Base-by-base conservation (phyloP, 495 filamentous ascomycete genomes). In the Viridothelium virens region DNA sequence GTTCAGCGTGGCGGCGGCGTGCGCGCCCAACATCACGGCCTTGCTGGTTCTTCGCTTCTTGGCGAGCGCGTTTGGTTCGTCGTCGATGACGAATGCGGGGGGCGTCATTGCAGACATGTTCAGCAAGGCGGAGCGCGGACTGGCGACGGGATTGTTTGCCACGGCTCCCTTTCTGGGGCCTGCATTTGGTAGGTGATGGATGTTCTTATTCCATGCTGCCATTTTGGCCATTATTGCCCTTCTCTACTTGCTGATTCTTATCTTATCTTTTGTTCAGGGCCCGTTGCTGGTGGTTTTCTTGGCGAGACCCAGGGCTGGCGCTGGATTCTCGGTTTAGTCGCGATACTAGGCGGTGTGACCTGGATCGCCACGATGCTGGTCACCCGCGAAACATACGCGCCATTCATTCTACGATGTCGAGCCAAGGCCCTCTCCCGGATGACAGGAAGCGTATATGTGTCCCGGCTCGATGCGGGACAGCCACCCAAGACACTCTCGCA, bases 31-130 rank as follows among this genome's bases (percentile, higher is more conserved):
- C 68, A 82, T 86, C 59, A 75, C 82, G 69, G 84, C 86, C 2
- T 77, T 94, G 1, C 77, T 92, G 62, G 83, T 92, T 67, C 81
- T 91, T 37, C 87, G 90, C 33, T 91, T 92, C 80, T 86, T 92
- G 63, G 88, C 86, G 36, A 88, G 90, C 63, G 80, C 88, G n/a
- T 90, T 91, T 73, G 90, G 90, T 38, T 86, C 86, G 2, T 88
- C 87, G 1, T 84, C 87, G 38, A 70, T 91, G 64, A 90, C 87
- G 36, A 91, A 90, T 73, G 80, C 86, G 18, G 87, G 88, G 66
- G 88, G 88, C 71, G 84, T 90, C 41, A 89, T 91, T 69, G 86
- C 88, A 38, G 87, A 92, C 69, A 87, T 91, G 82, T 91, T 91
- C 70, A 69, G 78, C 10, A 83, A 84, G 3, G 78, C 75, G 65